Percentiles rank a stretch among this genome's conserved stretches.
Evolutionary conservation across 768 basidiomycete species (phyloP).

Genomic region (Panus rudis): DNA sequence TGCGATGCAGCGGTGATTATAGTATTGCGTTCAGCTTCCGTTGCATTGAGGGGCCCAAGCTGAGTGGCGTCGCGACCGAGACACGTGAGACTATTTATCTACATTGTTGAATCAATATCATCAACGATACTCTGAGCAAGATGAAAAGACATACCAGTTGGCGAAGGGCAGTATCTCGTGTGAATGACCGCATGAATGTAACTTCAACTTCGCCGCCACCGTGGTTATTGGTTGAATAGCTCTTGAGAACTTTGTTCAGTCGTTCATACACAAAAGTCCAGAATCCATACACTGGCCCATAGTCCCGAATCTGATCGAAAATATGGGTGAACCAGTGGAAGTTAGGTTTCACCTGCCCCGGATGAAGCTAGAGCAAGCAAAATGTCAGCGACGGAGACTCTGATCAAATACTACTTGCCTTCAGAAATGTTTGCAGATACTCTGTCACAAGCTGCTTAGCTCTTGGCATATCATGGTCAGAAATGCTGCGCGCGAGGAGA

Average conservation of each 20-base stretch:
- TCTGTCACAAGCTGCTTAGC: slow-evolving; percentile 8
- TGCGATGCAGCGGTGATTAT: neutral
- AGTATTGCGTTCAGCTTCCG: neutral
- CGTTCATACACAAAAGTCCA: slow-evolving; percentile 27
- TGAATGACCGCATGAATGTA: slow-evolving; percentile 21
- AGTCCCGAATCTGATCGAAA: slow-evolving; percentile 16
- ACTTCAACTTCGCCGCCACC: slow-evolving; percentile 22
- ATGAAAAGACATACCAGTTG: slow-evolving; percentile 9
- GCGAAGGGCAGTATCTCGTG: slow-evolving; percentile 7
- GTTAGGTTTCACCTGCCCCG: slow-evolving; percentile 16
- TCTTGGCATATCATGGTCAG: slow-evolving; percentile 3
- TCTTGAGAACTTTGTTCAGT: slow-evolving; percentile 26
- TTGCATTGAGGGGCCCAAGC: neutral
- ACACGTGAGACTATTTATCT: neutral
- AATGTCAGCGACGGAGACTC: neutral
- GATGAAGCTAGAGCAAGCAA: slow-evolving; percentile 13
- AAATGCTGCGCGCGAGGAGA: slow-evolving; percentile 11
- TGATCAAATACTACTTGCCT: slow-evolving; percentile 9
- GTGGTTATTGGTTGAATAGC: slow-evolving; percentile 19
- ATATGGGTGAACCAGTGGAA: slow-evolving; percentile 19
- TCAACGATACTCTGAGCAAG: neutral
- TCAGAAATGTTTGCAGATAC: slow-evolving; percentile 1
- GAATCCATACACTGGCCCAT: slow-evolving; percentile 24
- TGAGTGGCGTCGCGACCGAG: no score
- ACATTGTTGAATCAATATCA: neutral